Conservation (phyloP, 805 yeast species). For the Kluyveromyces siamensis region DNA sequence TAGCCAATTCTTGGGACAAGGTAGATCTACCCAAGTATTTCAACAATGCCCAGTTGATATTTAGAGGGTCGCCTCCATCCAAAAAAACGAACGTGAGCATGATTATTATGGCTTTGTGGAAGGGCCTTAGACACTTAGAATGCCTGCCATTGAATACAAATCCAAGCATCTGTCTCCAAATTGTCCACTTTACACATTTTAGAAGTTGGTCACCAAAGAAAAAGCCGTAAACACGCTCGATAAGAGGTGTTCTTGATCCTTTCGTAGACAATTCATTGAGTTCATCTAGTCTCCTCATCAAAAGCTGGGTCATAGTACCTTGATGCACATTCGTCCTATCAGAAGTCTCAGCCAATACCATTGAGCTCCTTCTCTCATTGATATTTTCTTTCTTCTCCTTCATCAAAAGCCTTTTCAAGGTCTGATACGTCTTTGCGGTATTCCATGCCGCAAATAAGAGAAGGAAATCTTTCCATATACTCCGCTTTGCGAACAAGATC, state of each 20-base stretch:
- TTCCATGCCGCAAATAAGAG: constrained; percentile 1
- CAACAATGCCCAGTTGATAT: constrained; percentile 14
- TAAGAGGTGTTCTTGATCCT: constrained; percentile 7
- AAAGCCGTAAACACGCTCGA: constrained; percentile 17
- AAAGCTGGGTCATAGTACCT: constrained; percentile 9
- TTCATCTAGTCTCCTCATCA: constrained; percentile 18
- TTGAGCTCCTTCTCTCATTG: not conserved
- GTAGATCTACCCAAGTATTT: constrained; percentile 12
- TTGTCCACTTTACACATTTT: constrained; percentile 20
- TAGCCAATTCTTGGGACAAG: not conserved
- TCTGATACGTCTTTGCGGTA: not conserved
- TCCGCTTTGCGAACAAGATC: not conserved
- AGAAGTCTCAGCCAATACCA: constrained; percentile 7
- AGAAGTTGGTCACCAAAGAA: constrained; percentile 13
- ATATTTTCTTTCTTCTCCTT: not conserved
- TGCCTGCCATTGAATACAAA: constrained; percentile 2
- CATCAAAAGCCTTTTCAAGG: not conserved
- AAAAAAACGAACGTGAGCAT: constrained; percentile 16
- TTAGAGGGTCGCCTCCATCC: constrained; percentile 14
- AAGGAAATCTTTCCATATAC: constrained; percentile 1
- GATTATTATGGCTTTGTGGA: constrained; percentile 13
- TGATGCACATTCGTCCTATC: constrained; percentile 3
- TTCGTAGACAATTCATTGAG: constrained; percentile 14
- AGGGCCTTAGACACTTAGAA: constrained; percentile 4
- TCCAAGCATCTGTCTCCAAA: constrained; percentile 19